A percentile compares a stretch with the other conserved stretches of the same genome.
Evolutionary conservation across 371 early-diverging fungal genomes (phyloP).

Genomic region (Caulochytrium protostelioides): DNA sequence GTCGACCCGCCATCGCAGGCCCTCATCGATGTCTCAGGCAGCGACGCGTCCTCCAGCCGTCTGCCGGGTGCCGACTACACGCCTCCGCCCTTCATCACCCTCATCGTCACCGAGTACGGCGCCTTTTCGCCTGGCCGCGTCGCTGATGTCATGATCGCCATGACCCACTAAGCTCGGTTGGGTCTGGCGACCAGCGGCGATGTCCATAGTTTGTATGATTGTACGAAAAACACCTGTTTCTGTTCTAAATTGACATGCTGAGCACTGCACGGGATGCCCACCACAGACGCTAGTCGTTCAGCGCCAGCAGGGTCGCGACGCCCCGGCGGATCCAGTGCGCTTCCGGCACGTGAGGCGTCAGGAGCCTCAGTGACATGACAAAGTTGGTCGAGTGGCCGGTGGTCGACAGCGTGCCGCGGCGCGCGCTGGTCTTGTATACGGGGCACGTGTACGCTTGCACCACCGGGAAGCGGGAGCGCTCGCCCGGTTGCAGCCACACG

Average conservation of each 20-base stretch:
- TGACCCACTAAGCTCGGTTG: no score
- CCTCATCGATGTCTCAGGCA: no score
- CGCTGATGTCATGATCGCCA: no score
- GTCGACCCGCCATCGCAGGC: no score
- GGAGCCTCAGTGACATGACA: conserved; percentile 26
- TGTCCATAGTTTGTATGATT: no score
- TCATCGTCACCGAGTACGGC: conserved; percentile 78
- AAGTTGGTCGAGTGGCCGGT: conserved; percentile 29
- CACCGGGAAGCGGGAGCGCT: conserved; percentile 11
- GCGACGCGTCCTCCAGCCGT: no score
- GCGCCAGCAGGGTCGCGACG: conserved; percentile 17
- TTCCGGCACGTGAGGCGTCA: conserved; percentile 19
- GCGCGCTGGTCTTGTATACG: conserved; percentile 29
- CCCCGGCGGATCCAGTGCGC: conserved; percentile 25
- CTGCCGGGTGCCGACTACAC: conserved; percentile 96
- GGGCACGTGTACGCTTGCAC: conserved; percentile 25
- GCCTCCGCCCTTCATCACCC: conserved; percentile 72
- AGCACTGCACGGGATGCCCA: no score
- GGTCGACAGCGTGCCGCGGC: conserved; percentile 29
- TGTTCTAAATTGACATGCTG: no score
- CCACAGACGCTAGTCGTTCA: conserved; percentile 16
- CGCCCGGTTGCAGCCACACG: conserved; percentile 26
- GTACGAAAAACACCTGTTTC: no score
- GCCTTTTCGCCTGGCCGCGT: no score
- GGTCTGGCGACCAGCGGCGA: no score